Conservation (phyloP, 1,284 basidiomycete species). For the Boletus smithii region DNA sequence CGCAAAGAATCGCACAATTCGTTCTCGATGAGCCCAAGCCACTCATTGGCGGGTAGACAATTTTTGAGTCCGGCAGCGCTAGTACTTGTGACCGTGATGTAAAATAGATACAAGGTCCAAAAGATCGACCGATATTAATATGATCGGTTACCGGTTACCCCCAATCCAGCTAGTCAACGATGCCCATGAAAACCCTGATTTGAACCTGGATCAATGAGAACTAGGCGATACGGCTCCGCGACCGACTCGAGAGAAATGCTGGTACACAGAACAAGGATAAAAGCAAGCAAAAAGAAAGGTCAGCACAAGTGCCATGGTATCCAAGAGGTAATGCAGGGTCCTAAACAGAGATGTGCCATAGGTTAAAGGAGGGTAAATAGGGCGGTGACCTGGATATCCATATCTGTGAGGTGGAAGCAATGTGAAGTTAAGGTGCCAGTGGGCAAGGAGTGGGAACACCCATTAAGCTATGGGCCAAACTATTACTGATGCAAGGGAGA, state of each 20-base stretch:
- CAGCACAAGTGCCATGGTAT: constrained; percentile 21
- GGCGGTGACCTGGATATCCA: constrained; percentile 16
- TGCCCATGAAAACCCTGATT: constrained; percentile 6
- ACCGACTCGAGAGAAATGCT: constrained; percentile 5
- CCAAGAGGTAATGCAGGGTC: constrained; percentile 26
- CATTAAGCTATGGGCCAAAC: constrained; percentile 22
- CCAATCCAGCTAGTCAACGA: constrained; percentile 21
- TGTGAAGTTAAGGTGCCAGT: constrained; percentile 7
- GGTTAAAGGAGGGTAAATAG: constrained; percentile 14
- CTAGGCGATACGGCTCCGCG: neutral
- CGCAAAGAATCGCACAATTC: constrained; percentile 14
- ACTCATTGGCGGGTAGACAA: neutral
- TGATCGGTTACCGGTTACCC: neutral
- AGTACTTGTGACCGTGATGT: neutral
- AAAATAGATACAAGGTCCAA: constrained; percentile 7
- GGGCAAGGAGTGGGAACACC: constrained; percentile 15
- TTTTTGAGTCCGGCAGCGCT: neutral
- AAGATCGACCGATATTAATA: constrained; percentile 11
- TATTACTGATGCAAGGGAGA: constrained; percentile 18
- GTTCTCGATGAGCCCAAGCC: constrained; percentile 4
- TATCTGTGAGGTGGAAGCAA: constrained; percentile 5
- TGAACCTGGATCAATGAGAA: constrained; percentile 4
- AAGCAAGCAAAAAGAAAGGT: neutral
- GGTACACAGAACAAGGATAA: constrained; percentile 9
- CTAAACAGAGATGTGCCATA: constrained; percentile 14